phyloP scores from a whole-genome alignment of 768 basidiomycete genomes.

The Lactarius evosmus region DNA sequence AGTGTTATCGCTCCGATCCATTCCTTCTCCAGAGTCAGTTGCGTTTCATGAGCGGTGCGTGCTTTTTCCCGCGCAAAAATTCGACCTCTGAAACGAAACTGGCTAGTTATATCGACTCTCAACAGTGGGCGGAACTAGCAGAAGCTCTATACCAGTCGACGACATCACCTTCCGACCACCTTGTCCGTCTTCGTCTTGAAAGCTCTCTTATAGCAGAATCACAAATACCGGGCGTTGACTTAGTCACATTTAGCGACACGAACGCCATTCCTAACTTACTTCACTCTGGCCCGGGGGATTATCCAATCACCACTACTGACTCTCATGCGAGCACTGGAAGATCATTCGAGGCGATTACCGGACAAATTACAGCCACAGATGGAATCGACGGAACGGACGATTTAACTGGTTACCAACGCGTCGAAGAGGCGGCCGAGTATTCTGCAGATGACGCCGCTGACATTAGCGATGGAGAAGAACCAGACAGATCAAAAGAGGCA shows the following conservation, averaged over 20 bases:
- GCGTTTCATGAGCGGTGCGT: slow-evolving; percentile 11
- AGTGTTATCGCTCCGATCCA: not conserved
- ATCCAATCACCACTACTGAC: not conserved
- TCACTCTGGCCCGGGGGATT: not conserved
- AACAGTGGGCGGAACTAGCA: slow-evolving; percentile 1
- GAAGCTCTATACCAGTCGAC: slow-evolving; percentile 12
- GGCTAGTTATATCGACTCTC: slow-evolving; percentile 8
- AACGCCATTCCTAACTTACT: not conserved
- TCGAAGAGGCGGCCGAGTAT: slow-evolving; percentile 1
- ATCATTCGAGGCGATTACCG: not conserved
- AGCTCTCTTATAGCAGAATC: not conserved
- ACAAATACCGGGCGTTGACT: not conserved
- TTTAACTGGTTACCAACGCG: not conserved
- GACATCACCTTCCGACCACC: slow-evolving; percentile 3
- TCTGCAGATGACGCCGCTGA: slow-evolving; percentile 5
- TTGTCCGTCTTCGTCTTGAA: slow-evolving; percentile 6
- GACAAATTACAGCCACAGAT: not conserved
- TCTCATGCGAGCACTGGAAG: not conserved
- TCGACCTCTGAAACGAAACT: not conserved
- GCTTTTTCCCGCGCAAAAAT: not conserved
- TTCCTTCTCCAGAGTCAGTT: not conserved
- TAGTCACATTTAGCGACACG: not conserved
- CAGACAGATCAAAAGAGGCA: slow-evolving; percentile 8
- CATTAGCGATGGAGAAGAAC: not conserved
- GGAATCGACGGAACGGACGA: not conserved